phyloP scores from a whole-genome alignment of 164 flowering plant species.

The Berberis vulgaris region DNA sequence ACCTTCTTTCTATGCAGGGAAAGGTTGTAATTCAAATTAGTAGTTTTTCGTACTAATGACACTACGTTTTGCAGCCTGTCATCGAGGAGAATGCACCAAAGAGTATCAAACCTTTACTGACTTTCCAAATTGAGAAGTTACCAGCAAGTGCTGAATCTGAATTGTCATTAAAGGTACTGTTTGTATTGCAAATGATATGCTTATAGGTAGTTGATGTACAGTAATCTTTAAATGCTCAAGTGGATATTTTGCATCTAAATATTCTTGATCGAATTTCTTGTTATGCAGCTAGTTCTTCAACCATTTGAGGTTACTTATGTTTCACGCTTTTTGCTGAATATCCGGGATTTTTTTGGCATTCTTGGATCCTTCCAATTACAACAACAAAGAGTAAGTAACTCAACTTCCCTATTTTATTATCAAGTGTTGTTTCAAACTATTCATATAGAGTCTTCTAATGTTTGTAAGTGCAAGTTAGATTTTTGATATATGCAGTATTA shows the following conservation, averaged over 20 bases:
- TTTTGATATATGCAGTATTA: too few species aligned
- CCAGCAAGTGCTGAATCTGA: conserved; percentile 26
- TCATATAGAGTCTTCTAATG: too few species aligned
- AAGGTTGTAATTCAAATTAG: not conserved
- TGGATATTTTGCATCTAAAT: not conserved
- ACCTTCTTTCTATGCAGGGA: not conserved
- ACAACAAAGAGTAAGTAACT: conserved; percentile 50
- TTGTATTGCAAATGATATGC: not conserved
- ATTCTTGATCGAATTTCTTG: not conserved
- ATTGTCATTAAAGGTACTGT: conserved; percentile 51
- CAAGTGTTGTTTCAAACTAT: not conserved
- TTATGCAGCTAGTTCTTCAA: conserved; percentile 23
- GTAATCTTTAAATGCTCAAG: not conserved
- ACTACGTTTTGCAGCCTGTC: conserved; percentile 19
- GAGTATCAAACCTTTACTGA: conserved; percentile 24
- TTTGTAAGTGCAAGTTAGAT: too few species aligned
- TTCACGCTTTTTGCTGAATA: conserved; percentile 28
- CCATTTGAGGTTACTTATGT: conserved; percentile 50
- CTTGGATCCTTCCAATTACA: conserved; percentile 42
- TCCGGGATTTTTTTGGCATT: conserved; percentile 35
- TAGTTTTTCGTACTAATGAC: too few species aligned
- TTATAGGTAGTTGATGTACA: not conserved
- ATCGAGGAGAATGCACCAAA: conserved; percentile 16
- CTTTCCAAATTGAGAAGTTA: conserved; percentile 35
- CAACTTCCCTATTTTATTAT: not conserved